These are phyloP conservation scores for Phytophthora cryptogea DNA, from an alignment of 352 stramenopile species.

Conservation along the genomic window DNA sequence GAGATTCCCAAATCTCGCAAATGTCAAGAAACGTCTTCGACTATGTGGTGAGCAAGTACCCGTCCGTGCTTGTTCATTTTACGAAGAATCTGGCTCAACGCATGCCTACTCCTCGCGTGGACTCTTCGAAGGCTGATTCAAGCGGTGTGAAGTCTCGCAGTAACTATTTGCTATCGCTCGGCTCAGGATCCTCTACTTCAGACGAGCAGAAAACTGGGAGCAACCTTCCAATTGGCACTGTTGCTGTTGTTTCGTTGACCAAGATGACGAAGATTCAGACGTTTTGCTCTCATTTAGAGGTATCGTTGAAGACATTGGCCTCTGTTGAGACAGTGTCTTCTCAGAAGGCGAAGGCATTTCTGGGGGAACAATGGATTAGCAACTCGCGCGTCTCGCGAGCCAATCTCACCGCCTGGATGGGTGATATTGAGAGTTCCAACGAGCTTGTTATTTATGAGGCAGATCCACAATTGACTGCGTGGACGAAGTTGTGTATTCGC, in stretches of 20 bases:
- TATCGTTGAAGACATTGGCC: slow-evolving; percentile 67
- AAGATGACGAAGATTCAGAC: slow-evolving; percentile 76
- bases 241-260: slow-evolving; percentile 80
- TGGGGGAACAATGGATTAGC: slow-evolving; percentile 74
- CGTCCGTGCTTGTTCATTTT: slow-evolving; percentile 78
- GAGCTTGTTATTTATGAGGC: slow-evolving; percentile 86
- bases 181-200: slow-evolving; percentile 25
- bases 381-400: slow-evolving; percentile 66
- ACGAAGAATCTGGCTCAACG: slow-evolving; percentile 75
- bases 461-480: slow-evolving; percentile 68
- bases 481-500: slow-evolving; percentile 85
- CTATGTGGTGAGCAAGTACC: slow-evolving; percentile 73
- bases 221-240: slow-evolving; percentile 63
- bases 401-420: slow-evolving; percentile 81
- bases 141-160: slow-evolving; percentile 38
- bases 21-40: slow-evolving; percentile 89
- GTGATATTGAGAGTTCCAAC: slow-evolving; percentile 77
- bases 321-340: slow-evolving; percentile 77
- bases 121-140: slow-evolving; percentile 39
- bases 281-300: slow-evolving; percentile 71
- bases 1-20: slow-evolving; percentile 86
- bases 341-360: slow-evolving; percentile 58
- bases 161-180: slow-evolving; percentile 67
- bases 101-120: slow-evolving; percentile 49
- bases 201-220: slow-evolving; percentile 29